Base-by-base conservation (phyloP, 768 basidiomycete species). In the Hemileccinum impolitum region DNA sequence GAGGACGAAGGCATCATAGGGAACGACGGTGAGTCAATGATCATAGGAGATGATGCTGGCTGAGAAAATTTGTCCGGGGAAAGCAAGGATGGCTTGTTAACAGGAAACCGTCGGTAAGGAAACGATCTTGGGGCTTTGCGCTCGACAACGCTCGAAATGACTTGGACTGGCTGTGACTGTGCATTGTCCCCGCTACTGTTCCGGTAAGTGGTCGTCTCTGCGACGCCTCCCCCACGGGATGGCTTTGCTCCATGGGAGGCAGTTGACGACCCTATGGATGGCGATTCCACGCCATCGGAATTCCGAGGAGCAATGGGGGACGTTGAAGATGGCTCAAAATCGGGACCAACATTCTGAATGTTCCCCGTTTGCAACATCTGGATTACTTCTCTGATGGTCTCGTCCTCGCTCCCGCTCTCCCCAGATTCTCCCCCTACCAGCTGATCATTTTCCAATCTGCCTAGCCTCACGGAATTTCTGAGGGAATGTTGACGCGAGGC, bases 401-500 rank as follows among this genome's bases (percentile, higher is more conserved):
- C 73, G 36, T 72, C 75, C 48, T 84, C 83, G 42, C 77, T 80
- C 28, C 67, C 80, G 45, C 80, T 83, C 40, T 81, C 80, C 26
- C 68, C 72, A 23, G 59, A 71, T 46, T 72, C 73, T n/a, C 70
- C 74, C 4, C 78, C 81, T 15, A 80, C 69, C 9, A 86, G 70
- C 15, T 66, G 72, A 32, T 71, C 66, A 19, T 76, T 66, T 54
- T 82, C 79, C 26, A 83, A 53, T 59, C 76, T 82, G 9, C 84
- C 83, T n/a, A 76, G 67, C 30, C 75, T 74, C 43, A 86, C 71
- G 2, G 81, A 75, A 41, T 67, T 70, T 59, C 76, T 78, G 17
- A 84, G 60, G 15, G 76, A 76, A 30, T 71, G 75, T 30, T 74
- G 70, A 39, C 70, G 70, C 12, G 76, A 70, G 14, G 64, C 72